Base-by-base conservation (phyloP, 768 basidiomycete species). In the Termitomyces sp. region DNA sequence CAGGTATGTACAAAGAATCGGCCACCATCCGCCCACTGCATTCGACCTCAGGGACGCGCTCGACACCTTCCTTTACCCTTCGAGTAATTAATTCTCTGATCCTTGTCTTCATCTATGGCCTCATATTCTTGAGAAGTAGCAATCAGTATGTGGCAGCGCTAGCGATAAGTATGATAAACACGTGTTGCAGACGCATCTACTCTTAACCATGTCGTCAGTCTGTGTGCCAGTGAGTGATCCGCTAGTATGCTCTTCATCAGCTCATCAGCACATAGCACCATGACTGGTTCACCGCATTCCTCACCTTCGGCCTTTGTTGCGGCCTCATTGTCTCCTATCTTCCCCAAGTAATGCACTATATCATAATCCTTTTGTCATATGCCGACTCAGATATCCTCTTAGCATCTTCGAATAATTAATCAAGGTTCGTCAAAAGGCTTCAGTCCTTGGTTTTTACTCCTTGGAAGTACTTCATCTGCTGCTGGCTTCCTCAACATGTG, bases 391-490 rank as follows among this genome's bases (percentile, higher is more conserved):
- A 23, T 17, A 33, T 45, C 31, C 23, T 37, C 33, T 11, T 41
- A 93, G 87, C 91, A 92, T 63, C 72, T 84, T 53, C 81, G 93
- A 7, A 97, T 97, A 62, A 88, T 97, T 64, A 67, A 75, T 50
- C 78, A 84, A 23, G 79, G 83, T 40, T 87, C 93, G 0, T 93
- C 89, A 0, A 86, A 95, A 62, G 97, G 97, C 0, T 85, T 98
- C 60, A 94, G 90, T 59, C 93, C 95, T 17, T 87, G 89, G 81
- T 98, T 91, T 66, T 74, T 98, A 35, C 75, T 98, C 6, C 82
- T 98, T 0, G 97, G 97, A 7, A 87, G 86, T 60, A 91, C 89
- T 0, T 90, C 89, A 15, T 82, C 86, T 12, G 87, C 91, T 3
- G 85, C 91, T 0, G 89, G 81, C 0, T 81, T 94, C 81, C 74